Base-by-base conservation (phyloP, 2,329 filamentous ascomycete genomes). In the Botrytis pseudocinerea region DNA sequence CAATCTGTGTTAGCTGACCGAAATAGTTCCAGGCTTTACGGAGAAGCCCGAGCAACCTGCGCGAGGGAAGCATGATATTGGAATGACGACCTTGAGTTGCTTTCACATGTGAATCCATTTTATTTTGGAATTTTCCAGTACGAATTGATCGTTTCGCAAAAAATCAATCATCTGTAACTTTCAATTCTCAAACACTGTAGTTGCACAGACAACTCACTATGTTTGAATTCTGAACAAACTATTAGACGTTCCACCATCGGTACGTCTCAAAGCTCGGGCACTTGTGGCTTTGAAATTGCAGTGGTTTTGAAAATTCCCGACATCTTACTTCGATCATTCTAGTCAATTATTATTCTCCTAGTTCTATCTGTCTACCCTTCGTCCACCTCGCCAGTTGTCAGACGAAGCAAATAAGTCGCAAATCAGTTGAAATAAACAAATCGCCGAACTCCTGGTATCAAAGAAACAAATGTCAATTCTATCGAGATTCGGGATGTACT, bases 1-100 rank as follows among this genome's bases (percentile, higher is more conserved):
- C 25, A 28, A 25, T 35, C 20, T 42, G 66, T 69, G n/a, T 16
- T 46, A 44, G 40, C 54, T 46, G 40, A 44, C 68, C 22, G 28
- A 70, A 70, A 44, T 61, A 35, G 28, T 61, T 20, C 38, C 61
- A 46, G 54, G 12, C 20, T 61, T n/a, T 42, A 38, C 68, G 68
- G 54, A 38, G 54, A 44, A 61, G 68, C 22, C 54, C 46, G 48
- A 69, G 46, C 38, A 54, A 28, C 46, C 35, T 28, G 48, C n/a
- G 25, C 35, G n/a, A 69, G 20, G 20, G 25, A n/a, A 64, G 61
- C 14, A 54, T 6, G 51, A 28, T 28, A 61, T 35, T 8, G 18
- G 32, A 40, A 25, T 46, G 54, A 61, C 22, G 54, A 6, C 51
- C 4, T 32, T 32, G 25, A n/a, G 22, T 46, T 35, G 22, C 40